Conservation (phyloP, 257 asterid species). For the Lavandula angustifolia region DNA sequence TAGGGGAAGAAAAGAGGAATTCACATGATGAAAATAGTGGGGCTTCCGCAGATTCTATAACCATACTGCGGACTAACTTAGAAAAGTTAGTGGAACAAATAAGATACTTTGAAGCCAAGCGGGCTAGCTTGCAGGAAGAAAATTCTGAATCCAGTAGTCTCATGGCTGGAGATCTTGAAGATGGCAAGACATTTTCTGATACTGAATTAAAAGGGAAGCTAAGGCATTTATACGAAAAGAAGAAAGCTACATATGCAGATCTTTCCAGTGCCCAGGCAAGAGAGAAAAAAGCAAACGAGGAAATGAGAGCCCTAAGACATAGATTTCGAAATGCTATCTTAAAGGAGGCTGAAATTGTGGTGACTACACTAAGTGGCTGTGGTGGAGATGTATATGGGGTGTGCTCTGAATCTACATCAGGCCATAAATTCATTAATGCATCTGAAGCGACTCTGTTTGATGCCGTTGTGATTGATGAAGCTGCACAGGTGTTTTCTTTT, state of each 20-base stretch:
- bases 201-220: slow-evolving; percentile 74
- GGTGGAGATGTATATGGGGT: slow-evolving; percentile 96
- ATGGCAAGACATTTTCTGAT: slow-evolving; percentile 57
- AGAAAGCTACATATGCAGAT: slow-evolving; percentile 65
- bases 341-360: slow-evolving; percentile 96
- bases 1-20: slow-evolving; percentile 61
- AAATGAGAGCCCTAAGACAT: slow-evolving; percentile 75
- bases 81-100: slow-evolving; percentile 85
- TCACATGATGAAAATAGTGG: slow-evolving; percentile 49
- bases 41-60: slow-evolving; percentile 46
- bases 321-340: slow-evolving; percentile 75
- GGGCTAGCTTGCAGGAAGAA: slow-evolving; percentile 68
- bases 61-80: slow-evolving; percentile 61
- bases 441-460: slow-evolving; percentile 79
- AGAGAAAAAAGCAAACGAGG: slow-evolving; percentile 81
- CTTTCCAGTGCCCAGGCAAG: slow-evolving; percentile 73
- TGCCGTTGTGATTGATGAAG: slow-evolving; percentile 99
- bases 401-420: slow-evolving; percentile 71
- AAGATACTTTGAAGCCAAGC: slow-evolving; percentile 74
- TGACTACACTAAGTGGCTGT: slow-evolving; percentile 95
- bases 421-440: slow-evolving; percentile 70
- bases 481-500: slow-evolving; percentile 75
- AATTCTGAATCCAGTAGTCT: slow-evolving; percentile 44
- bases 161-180: slow-evolving; percentile 55
- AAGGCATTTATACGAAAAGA: slow-evolving; percentile 65